Evolutionary conservation across 2,329 filamentous ascomycete genomes (phyloP), one percentile per base, ranked within the genome.

Genomic region (Alternaria novae-zelandiae): DNA sequence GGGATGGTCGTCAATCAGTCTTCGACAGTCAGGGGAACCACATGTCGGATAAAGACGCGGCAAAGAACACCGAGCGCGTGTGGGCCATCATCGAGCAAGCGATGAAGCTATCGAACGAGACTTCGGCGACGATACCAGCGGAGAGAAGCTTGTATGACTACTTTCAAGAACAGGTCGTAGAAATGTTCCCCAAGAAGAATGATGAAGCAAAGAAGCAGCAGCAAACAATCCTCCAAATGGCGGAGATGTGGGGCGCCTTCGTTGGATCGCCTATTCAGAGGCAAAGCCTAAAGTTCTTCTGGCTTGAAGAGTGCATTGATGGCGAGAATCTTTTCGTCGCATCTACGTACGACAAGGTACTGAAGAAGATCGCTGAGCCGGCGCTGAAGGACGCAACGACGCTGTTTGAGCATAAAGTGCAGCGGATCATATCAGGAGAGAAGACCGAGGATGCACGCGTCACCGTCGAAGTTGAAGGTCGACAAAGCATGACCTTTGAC

Each of bases 221-320:
- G 82, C 83, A 51, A 78, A 86, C 43, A 72, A 82, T 70, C 32
- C 73, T 89, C 6, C 81, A 87, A 45, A 82, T 87, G 70, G 86
- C 87, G 4, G 86, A 90, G 69, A 84, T 88, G 71, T 93, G 91
- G 90, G 91, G 91, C 3, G 86, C 87, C 0, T 93, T 91, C 74
- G 85, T 93, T 6, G 91, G 91, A 13, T 90, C 86, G 62, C 85
- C 88, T 0, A 82, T 91, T 9, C 80, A 83, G 56, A 85, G 74
- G 25, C 91, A 94, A 75, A 92, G 90, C 70, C 81, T 93, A 30
- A 91, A 89, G 80, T 93, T 88, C 80, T 91, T 93, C 75, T 93
- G 90, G 90, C 76, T 94, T 6, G 91, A 94, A 74, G 90, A 93
- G 78, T 92, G 90, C 68, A 89, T 93, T 56, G 90, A 93, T 74